Base-by-base conservation (phyloP, 1,284 basidiomycete genomes). In the Ganoderma resinaceum region DNA sequence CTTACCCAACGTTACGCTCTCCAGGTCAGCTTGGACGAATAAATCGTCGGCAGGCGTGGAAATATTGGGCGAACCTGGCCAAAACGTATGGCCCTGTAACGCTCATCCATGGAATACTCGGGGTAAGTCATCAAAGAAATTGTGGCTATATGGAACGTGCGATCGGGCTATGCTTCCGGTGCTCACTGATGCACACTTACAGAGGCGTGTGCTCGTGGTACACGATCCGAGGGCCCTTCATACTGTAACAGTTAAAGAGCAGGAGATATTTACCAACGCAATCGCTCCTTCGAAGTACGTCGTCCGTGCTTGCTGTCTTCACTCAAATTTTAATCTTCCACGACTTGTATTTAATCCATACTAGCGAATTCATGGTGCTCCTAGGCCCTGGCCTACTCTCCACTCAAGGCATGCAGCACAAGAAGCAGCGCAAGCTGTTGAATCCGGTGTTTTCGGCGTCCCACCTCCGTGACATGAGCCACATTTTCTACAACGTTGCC, bases 41-140 rank as follows among this genome's bases (percentile, higher is more conserved):
- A 14, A 20, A 23, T 18, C 42, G 29, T 33, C 43, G 42, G 7
- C 49, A 63, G 23, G 33, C 31, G 23, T 63, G 62, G 62, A 63
- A 57, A 37, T 38, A 18, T n/a, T 63, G 52, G 49, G 52, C 33
- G 7, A 26, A 57, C 9, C 26, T 37, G 29, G 37, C 49, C 9
- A 67, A 68, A 31, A 71, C 67, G 14, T 77, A 74, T 40, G 76
- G 75, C 16, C 55, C 66, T 3, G 70, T 70, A 16, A 59, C 66
- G n/a, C 71, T 66, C 33, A 55, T 77, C 7, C 61, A 72, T 29
- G 69, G 70, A 5, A 35, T 76, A 14, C 72, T 76, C 18, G 75
- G 74, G 9, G 60, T 66, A 29, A n/a, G 18, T 61, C 31, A 26
- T 23, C 11, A 35, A n/a, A n/a, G n/a, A n/a, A n/a, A n/a, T n/a